Evolutionary conservation across 2,329 filamentous ascomycete species (phyloP).

Genomic region (Trichoderma sp.): DNA sequence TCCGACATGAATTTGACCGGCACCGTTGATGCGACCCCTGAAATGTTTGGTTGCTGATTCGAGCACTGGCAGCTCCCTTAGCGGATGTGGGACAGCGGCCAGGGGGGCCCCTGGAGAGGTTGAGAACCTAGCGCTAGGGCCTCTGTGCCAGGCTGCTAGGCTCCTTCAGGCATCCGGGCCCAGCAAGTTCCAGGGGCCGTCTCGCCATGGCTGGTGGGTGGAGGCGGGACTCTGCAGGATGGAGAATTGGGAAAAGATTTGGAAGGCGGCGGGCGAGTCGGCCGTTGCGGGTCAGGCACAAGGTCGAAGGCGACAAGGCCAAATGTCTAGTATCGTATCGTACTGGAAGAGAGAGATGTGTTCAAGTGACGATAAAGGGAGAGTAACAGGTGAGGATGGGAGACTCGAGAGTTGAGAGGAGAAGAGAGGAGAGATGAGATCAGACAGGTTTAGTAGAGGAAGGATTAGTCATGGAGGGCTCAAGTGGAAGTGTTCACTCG

Average conservation of each 20-base stretch:
- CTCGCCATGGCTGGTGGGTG: constrained; percentile 19
- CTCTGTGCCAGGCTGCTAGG: constrained; percentile 7
- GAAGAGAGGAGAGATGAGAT: background rate
- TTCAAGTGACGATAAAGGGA: too few species aligned
- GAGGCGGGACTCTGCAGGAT: constrained; percentile 25
- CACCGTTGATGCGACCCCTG: constrained; percentile 21
- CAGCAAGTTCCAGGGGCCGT: constrained; percentile 14
- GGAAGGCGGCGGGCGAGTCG: constrained; percentile 9
- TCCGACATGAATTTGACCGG: background rate
- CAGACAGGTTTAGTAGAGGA: background rate
- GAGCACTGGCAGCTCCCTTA: constrained; percentile 13
- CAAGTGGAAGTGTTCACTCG: background rate
- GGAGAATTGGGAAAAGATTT: background rate
- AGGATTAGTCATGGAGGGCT: background rate
- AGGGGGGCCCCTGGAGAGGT: background rate
- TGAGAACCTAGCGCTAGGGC: constrained; percentile 15
- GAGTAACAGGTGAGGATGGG: too few species aligned
- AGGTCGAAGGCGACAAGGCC: background rate
- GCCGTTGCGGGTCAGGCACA: background rate
- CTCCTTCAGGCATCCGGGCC: constrained; percentile 13
- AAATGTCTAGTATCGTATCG: too few species aligned
- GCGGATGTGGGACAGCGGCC: constrained; percentile 12
- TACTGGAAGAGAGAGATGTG: too few species aligned
- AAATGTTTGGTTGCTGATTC: constrained; percentile 4
- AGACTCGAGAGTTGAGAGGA: background rate